A percentile compares a stretch with the other conserved stretches of the same genome.
phyloP scores from a whole-genome alignment of 163 green algal genomes.

The Trebouxiophyceae sp. region DNA sequence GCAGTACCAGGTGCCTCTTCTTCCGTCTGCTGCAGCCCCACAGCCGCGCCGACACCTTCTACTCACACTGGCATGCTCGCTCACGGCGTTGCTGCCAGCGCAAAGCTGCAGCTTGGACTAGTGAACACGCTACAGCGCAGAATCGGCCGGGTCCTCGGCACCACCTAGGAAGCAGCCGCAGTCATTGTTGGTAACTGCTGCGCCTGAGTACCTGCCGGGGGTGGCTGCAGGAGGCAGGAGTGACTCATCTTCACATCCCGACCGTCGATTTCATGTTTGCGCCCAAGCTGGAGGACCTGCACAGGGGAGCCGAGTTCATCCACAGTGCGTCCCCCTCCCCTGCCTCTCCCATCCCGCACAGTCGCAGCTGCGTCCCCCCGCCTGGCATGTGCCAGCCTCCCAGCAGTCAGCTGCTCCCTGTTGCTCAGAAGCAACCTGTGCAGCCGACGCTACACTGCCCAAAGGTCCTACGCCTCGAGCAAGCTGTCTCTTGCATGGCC shows the following conservation, averaged over 20 bases:
- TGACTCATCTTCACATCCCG: constrained; percentile 17
- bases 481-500: no score
- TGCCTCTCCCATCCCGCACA: background rate
- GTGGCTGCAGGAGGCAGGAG: constrained; percentile 11
- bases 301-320: constrained; percentile 18
- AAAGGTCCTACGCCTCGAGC: no score
- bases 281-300: constrained; percentile 7
- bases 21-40: constrained; percentile 4
- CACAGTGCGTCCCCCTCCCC: background rate
- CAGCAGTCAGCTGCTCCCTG: no score
- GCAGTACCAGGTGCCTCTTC: constrained; percentile 10
- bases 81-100: no score
- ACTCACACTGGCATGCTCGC: background rate
- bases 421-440: no score
- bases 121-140: no score
- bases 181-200: no score
- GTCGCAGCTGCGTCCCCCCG: background rate
- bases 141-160: background rate
- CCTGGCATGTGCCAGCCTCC: no score
- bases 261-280: constrained; percentile 23
- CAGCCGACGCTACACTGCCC: no score
- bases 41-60: no score
- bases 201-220: no score
- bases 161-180: background rate
- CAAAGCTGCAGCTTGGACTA: no score